A percentile compares a stretch with the other conserved stretches of the same genome.
Evolutionary conservation across 129 eudicot genomes (phyloP).

Genomic region (Lonicera japonica): DNA sequence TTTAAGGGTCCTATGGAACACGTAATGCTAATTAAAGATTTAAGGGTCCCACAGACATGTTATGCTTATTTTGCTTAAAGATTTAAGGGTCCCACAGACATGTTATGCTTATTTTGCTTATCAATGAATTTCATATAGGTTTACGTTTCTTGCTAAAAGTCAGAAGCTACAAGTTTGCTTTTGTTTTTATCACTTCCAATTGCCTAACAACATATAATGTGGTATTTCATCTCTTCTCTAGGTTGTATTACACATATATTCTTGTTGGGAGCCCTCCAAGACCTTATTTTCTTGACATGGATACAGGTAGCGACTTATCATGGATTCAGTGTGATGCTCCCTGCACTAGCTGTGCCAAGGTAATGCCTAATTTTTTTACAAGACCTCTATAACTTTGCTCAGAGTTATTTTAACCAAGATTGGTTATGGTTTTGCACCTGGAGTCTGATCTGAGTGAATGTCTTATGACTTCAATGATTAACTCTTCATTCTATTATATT

Average conservation of each 20-base stretch:
- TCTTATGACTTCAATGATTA: not conserved
- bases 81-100: too few relatives aligned
- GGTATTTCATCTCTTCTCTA: conserved; percentile 16
- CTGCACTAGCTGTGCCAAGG: conserved; percentile 78
- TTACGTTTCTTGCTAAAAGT: not conserved
- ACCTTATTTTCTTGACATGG: conserved; percentile 76
- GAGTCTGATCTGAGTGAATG: not conserved
- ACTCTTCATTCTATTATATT: not conserved
- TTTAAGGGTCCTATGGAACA: too few relatives aligned
- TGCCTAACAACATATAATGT: conserved; percentile 1
- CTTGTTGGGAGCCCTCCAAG: conserved; percentile 72
- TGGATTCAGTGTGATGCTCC: conserved; percentile 97
- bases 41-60: too few relatives aligned
- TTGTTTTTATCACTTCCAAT: not conserved
- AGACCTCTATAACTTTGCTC: not conserved
- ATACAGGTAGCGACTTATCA: conserved; percentile 82
- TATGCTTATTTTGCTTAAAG: too few relatives aligned
- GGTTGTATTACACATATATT: conserved; percentile 61
- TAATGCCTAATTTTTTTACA: conserved; percentile 4
- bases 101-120: too few relatives aligned
- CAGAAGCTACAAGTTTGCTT: not conserved
- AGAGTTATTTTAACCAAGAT: not conserved
- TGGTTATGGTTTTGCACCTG: not conserved
- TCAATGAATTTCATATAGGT: not conserved
- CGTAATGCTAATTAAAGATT: too few relatives aligned